These are phyloP conservation scores for Clavispora carvajalis DNA, from an alignment of 805 yeast genomes.

Conservation along the genomic window DNA sequence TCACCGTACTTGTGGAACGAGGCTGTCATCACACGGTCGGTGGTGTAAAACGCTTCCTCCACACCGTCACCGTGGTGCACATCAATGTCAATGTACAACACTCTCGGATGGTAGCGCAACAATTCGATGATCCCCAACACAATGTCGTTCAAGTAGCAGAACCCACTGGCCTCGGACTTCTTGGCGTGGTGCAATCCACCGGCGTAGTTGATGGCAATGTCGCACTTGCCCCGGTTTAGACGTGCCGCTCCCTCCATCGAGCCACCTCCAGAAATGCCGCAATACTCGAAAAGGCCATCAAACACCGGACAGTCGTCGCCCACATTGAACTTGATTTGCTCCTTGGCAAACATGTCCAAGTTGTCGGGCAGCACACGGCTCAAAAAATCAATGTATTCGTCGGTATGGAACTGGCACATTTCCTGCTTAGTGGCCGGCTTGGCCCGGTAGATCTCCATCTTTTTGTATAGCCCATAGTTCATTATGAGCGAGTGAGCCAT, in stretches of 20 bases:
- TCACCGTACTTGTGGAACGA: slow-evolving; percentile 92
- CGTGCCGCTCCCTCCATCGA: slow-evolving; percentile 87
- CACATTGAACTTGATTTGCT: slow-evolving; percentile 86
- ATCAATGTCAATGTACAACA: slow-evolving; percentile 82
- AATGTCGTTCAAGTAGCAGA: slow-evolving; percentile 87
- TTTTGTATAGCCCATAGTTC: slow-evolving; percentile 94
- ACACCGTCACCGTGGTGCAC: slow-evolving; percentile 96
- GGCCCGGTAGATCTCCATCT: slow-evolving; percentile 96
- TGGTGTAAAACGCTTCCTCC: slow-evolving; percentile 87
- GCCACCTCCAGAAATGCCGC: slow-evolving; percentile 82
- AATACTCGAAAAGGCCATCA: slow-evolving; percentile 71
- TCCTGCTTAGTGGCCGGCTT: slow-evolving; percentile 97
- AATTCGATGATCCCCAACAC: slow-evolving; percentile 78
- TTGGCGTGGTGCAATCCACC: slow-evolving; percentile 95
- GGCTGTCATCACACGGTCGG: slow-evolving; percentile 86
- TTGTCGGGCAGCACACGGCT: slow-evolving; percentile 91
- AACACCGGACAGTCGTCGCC: slow-evolving; percentile 85
- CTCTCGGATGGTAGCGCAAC: slow-evolving; percentile 78
- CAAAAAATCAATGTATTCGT: slow-evolving; percentile 91
- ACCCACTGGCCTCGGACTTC: slow-evolving; percentile 84
- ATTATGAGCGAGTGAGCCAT: slow-evolving; percentile 96
- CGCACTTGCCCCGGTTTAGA: slow-evolving; percentile 75
- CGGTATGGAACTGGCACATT: slow-evolving; percentile 97
- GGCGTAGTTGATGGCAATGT: slow-evolving; percentile 88
- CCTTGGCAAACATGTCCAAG: slow-evolving; percentile 78